Percentiles rank a stretch among this genome's conserved stretches.
Evolutionary conservation across 1,139 yeast genomes (phyloP).

Genomic region (Pneumocystis oryctolagi): DNA sequence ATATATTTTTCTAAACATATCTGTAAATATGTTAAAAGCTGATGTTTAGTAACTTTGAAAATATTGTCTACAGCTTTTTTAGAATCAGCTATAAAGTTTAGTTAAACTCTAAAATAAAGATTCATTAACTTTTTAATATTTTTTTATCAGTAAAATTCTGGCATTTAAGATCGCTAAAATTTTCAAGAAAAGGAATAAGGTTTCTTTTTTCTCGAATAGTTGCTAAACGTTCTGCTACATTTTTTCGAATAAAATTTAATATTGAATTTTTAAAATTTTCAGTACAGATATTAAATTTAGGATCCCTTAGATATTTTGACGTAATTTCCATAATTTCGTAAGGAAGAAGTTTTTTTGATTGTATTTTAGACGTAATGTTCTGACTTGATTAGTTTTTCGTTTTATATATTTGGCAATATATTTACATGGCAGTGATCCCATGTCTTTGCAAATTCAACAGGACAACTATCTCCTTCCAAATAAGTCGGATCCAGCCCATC

Average conservation of each 20-base stretch:
- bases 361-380: background rate
- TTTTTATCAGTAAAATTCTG: conserved; percentile 33
- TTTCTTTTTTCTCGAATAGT: conserved; percentile 42
- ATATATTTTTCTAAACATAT: conserved; percentile 72
- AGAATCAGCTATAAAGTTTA: conserved; percentile 20
- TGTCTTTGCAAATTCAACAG: conserved; percentile 82
- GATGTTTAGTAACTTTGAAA: conserved; percentile 47
- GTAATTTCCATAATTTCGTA: conserved; percentile 47
- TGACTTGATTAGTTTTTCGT: background rate
- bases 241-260: conserved; percentile 50
- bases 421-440: conserved; percentile 65
- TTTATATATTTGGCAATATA: background rate
- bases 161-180: conserved; percentile 29
- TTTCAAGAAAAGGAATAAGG: conserved; percentile 32
- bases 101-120: background rate
- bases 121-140: conserved; percentile 9
- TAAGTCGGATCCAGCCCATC: conserved; percentile 97
- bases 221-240: conserved; percentile 45
- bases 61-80: conserved; percentile 54
- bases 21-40: conserved; percentile 54
- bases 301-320: conserved; percentile 43
- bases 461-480: conserved; percentile 97
- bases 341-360: conserved; percentile 50
- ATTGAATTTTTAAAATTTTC: conserved; percentile 58
- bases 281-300: conserved; percentile 41